Conservation (phyloP, 176 grass and related monocot species). For the Poa pratensis region DNA sequence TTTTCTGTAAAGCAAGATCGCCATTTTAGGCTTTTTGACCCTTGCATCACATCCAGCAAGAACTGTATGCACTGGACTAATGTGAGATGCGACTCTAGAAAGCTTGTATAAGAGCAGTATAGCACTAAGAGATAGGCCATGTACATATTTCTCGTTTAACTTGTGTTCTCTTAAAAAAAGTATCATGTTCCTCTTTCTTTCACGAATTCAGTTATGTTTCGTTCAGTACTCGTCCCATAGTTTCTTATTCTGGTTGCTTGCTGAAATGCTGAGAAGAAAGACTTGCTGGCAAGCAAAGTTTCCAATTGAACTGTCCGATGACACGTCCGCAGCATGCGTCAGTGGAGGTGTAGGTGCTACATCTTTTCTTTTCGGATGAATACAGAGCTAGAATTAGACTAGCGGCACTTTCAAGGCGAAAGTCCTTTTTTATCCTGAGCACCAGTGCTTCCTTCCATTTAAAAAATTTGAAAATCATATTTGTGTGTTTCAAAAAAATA, state of each 20-base stretch:
- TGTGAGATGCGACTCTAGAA: not conserved
- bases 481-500: no score
- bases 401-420: no score
- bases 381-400: no score
- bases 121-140: not conserved
- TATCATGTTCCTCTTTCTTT: not conserved
- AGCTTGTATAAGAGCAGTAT: constrained; percentile 26
- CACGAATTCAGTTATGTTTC: not conserved
- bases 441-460: no score
- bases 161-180: not conserved
- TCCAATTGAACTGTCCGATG: not conserved
- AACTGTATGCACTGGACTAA: constrained; percentile 38
- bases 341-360: not conserved
- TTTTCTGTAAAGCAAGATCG: constrained; percentile 31
- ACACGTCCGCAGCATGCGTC: not conserved
- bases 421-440: no score
- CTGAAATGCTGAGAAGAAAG: not conserved
- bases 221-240: not conserved
- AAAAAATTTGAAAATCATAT: no score
- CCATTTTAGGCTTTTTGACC: not conserved
- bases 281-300: not conserved
- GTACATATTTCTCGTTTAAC: not conserved
- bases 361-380: not conserved
- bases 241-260: not conserved
- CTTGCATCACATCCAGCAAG: constrained; percentile 25